Evolutionary conservation across 805 yeast genomes (phyloP).

Genomic region (Saturnispora sekii): DNA sequence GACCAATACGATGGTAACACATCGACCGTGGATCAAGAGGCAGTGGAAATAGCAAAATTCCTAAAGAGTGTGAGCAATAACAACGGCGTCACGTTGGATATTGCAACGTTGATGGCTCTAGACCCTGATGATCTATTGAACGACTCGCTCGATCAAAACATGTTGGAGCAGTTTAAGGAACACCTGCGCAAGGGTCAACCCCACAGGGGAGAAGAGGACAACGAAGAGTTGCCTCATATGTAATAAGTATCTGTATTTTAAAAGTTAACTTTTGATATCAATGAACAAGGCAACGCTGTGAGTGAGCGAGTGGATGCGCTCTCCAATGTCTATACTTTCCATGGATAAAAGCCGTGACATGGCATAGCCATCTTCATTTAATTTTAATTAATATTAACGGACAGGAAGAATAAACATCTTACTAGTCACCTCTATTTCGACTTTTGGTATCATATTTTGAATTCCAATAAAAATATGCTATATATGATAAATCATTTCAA

Average conservation of each 20-base stretch:
- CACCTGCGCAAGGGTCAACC: constrained; percentile 4
- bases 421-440: too few relatives aligned
- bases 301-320: too few relatives aligned
- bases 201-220: neutral
- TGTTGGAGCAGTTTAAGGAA: constrained; percentile 8
- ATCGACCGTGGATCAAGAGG: constrained; percentile 9
- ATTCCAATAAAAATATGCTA: too few relatives aligned
- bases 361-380: too few relatives aligned
- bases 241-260: too few relatives aligned
- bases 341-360: too few relatives aligned
- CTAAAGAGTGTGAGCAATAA: neutral
- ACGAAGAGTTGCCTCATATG: neutral
- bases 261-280: neutral
- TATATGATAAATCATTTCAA: neutral
- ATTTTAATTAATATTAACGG: too few relatives aligned
- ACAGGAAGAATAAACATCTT: too few relatives aligned
- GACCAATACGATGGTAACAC: neutral
- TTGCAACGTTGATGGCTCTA: constrained; percentile 3
- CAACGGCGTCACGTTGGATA: neutral
- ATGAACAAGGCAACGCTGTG: neutral
- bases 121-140: constrained; percentile 6
- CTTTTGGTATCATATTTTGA: too few relatives aligned
- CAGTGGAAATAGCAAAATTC: constrained; percentile 13
- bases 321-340: too few relatives aligned
- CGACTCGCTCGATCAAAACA: constrained; percentile 5